Base-by-base conservation (phyloP, 2,329 filamentous ascomycete species). In the Aspergillus fumigatiaffinis region DNA sequence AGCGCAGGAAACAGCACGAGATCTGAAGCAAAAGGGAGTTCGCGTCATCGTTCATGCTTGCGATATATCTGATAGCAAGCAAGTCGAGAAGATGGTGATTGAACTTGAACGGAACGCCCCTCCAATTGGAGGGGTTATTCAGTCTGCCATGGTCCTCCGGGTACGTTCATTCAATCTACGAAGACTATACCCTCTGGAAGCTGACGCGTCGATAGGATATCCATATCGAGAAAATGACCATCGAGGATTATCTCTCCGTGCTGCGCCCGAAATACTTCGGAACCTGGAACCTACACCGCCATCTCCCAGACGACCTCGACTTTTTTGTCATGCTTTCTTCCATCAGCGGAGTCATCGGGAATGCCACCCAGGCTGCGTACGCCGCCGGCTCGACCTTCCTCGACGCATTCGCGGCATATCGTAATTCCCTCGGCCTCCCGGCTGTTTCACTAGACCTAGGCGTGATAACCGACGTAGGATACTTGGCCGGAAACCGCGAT, bases 301-400 rank as follows among this genome's bases (percentile, higher is more conserved):
- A 64, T 23, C 56, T 69, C 4, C 68, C 62, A 9, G 12, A 26
- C 1, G 38, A 71, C 44, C 51, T 71, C 5, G 74, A 77, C 56
- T 78, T 77, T 58, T 77, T 79, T 62, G 53, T 77, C 51, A 67
- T 74, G 56, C 63, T 76, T 9, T 75, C 72, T 0, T 78, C 76
- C 3, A 63, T 72, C 3, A 72, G 73, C 51, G 73, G 74, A 2
- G 61, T 80, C 6, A 65, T 79, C 3, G 80, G 80, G 4, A 79
- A 80, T 49, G 60, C 73, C 1, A 75, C 76, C 3, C 70, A 82
- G 55, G 71, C 78, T 12, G 77, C 73, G 52, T 78, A 78, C 56
- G 69, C 69, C 7, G 71, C 75, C 2, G 75, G 65, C 7, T 70
- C 69, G 50, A 66, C 68, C 12, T 78, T 70, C 65, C 66, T 73